phyloP scores from a whole-genome alignment of 73 alveolate genomes.

The Strombidium stylifer region DNA sequence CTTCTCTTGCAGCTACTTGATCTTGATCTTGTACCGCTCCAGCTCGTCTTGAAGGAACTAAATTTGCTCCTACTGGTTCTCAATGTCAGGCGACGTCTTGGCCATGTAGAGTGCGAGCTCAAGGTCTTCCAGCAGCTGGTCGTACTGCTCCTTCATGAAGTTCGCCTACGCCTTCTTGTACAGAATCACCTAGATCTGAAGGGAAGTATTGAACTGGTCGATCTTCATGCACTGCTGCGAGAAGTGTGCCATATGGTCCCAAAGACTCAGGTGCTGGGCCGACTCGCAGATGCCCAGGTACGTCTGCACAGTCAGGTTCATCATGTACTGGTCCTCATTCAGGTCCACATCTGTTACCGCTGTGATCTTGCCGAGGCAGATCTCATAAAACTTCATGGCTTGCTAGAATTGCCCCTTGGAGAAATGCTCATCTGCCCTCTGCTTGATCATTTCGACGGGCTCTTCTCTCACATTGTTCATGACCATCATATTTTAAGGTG shows the following conservation, averaged over 20 bases:
- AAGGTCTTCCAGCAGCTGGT: too few relatives aligned
- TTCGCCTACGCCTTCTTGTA: too few relatives aligned
- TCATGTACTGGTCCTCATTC: constrained; percentile 1
- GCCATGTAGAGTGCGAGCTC: too few relatives aligned
- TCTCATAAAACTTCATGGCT: constrained; percentile 20
- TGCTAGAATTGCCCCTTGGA: neutral
- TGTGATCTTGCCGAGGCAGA: constrained; percentile 19
- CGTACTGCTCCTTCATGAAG: too few relatives aligned
- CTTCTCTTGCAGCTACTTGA: too few relatives aligned
- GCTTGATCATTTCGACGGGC: constrained; percentile 4
- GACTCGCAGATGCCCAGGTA: constrained; percentile 15
- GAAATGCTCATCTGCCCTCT: constrained; percentile 26
- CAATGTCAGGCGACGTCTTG: too few relatives aligned
- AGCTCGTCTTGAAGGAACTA: too few relatives aligned
- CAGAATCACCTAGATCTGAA: too few relatives aligned
- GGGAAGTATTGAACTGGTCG: constrained; percentile 37
- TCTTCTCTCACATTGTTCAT: too few relatives aligned
- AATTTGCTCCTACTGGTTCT: too few relatives aligned
- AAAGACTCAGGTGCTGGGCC: neutral
- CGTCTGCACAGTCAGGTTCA: constrained; percentile 1
- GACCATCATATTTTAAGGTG: too few relatives aligned
- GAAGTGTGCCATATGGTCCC: constrained; percentile 38
- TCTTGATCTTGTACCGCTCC: too few relatives aligned
- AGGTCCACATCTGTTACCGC: neutral
- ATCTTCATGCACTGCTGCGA: constrained; percentile 35